These are phyloP conservation scores for Malassezia sympodialis DNA, from an alignment of 1,284 basidiomycete species.

Conservation along the genomic window DNA sequence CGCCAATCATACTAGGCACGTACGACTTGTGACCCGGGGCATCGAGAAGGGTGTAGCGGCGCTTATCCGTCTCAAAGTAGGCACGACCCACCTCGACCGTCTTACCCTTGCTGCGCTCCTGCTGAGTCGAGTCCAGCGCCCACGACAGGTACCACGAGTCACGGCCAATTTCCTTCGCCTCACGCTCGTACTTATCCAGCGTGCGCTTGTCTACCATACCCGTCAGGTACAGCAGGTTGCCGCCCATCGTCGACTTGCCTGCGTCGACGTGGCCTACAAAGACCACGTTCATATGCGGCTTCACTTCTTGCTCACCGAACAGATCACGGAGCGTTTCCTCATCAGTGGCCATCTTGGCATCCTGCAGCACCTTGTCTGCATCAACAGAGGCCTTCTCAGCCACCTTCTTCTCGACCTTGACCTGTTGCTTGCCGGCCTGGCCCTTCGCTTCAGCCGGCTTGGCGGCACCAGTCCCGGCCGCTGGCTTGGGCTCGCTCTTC, in stretches of 20 bases:
- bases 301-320: slow-evolving; percentile 43
- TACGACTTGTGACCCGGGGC: slow-evolving; percentile 47
- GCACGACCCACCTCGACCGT: slow-evolving; percentile 47
- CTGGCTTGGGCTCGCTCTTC: slow-evolving; percentile 2
- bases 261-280: slow-evolving; percentile 48
- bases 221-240: slow-evolving; percentile 43
- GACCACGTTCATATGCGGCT: slow-evolving; percentile 47
- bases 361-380: slow-evolving; percentile 42
- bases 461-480: not conserved
- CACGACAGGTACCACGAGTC: slow-evolving; percentile 48
- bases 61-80: slow-evolving; percentile 47
- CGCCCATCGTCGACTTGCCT: slow-evolving; percentile 48
- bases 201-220: slow-evolving; percentile 49
- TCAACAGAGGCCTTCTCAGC: slow-evolving; percentile 36
- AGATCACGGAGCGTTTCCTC: slow-evolving; percentile 47
- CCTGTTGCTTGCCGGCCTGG: slow-evolving; percentile 21
- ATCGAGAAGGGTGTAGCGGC: slow-evolving; percentile 46
- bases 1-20: slow-evolving; percentile 47
- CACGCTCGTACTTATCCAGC: slow-evolving; percentile 46
- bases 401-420: slow-evolving; percentile 26
- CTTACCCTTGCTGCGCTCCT: slow-evolving; percentile 48
- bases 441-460: slow-evolving; percentile 7
- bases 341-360: slow-evolving; percentile 42
- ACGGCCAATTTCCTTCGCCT: slow-evolving; percentile 45
- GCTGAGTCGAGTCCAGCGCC: slow-evolving; percentile 46